phyloP scores from a whole-genome alignment of 305 asterid species.

The Fraxinus latifolia region DNA sequence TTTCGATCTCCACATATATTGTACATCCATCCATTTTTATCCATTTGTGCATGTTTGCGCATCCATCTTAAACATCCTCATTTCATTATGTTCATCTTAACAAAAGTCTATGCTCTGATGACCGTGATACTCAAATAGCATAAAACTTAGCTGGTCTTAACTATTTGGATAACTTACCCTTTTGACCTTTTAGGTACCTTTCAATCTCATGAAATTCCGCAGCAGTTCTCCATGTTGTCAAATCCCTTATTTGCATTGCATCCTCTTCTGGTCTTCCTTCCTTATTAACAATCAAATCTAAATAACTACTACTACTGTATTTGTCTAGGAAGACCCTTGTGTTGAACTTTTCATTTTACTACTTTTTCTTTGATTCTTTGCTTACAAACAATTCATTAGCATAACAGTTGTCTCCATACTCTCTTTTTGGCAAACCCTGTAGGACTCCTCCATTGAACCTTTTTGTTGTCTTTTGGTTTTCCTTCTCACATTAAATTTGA shows the following conservation, averaged over 20 bases:
- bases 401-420: background rate
- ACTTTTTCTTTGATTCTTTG: background rate
- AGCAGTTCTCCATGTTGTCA: background rate
- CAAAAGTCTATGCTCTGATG: background rate
- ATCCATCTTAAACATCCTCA: background rate
- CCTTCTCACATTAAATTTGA: conserved; percentile 21
- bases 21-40: background rate
- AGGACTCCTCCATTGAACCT: background rate
- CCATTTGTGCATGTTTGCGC: background rate
- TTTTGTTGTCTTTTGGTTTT: background rate
- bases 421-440: background rate
- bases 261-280: background rate
- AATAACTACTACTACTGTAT: background rate
- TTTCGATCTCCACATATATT: background rate
- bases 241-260: background rate
- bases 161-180: background rate
- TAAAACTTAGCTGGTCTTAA: background rate
- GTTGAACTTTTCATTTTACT: background rate
- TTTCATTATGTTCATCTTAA: background rate
- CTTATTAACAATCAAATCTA: background rate
- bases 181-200: background rate
- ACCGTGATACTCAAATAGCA: background rate
- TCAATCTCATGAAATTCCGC: background rate
- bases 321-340: background rate
- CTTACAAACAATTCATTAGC: background rate